These are phyloP conservation scores for Parastagonospora nodorum DNA, from an alignment of 2,329 filamentous ascomycete genomes.

Conservation along the genomic window DNA sequence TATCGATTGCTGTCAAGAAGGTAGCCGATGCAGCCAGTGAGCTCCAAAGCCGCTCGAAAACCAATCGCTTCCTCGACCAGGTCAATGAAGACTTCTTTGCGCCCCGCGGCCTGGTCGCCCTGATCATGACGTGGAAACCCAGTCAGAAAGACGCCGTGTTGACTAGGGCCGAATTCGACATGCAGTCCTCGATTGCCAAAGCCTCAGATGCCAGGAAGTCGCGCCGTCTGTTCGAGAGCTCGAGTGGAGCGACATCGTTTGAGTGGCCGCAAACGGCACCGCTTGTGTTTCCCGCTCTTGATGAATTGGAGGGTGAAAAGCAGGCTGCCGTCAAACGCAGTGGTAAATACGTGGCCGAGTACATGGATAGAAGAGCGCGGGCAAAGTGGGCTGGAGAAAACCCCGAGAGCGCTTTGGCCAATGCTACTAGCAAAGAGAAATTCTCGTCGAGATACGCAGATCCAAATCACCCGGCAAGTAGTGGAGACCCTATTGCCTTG, in stretches of 20 bases:
- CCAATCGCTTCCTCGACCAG: conserved; percentile 60
- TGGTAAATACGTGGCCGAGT: conserved; percentile 51
- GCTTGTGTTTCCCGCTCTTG: conserved; percentile 46
- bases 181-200: conserved; percentile 4
- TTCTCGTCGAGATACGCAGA: conserved; percentile 58
- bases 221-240: conserved; percentile 2
- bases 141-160: conserved; percentile 33
- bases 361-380: conserved; percentile 56
- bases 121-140: conserved; percentile 60
- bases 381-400: conserved; percentile 50
- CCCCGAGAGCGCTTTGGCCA: conserved; percentile 47
- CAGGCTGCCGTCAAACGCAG: conserved; percentile 32
- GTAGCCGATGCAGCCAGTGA: conserved; percentile 24
- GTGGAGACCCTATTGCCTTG: conserved; percentile 53
- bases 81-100: conserved; percentile 63
- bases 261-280: conserved; percentile 46
- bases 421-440: conserved; percentile 24
- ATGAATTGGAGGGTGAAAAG: conserved; percentile 27
- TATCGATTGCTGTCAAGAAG: conserved; percentile 50
- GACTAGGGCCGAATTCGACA: conserved; percentile 2
- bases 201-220: background rate
- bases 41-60: conserved; percentile 41
- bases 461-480: conserved; percentile 57
- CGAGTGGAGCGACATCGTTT: conserved; percentile 13
- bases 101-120: conserved; percentile 59